These are phyloP conservation scores for Barbatosphaeria neglecta DNA, from an alignment of 495 filamentous ascomycete species.

Conservation along the genomic window DNA sequence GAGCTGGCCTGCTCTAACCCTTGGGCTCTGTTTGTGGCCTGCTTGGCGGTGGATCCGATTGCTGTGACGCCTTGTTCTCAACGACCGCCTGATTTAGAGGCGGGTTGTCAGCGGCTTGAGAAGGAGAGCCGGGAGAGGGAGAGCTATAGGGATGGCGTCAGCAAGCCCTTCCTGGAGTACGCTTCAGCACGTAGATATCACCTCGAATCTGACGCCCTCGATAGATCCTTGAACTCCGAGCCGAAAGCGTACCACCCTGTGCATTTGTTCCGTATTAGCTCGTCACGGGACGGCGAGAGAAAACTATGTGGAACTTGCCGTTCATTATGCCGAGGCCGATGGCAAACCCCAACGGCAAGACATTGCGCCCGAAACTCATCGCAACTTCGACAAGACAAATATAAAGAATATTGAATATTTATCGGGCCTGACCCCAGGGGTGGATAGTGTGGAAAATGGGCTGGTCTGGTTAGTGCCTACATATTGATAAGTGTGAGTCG, in stretches of 20 bases:
- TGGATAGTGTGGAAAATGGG: too few relatives aligned
- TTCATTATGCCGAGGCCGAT: constrained; percentile 16
- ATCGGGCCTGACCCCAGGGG: too few relatives aligned
- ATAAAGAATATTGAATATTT: not conserved
- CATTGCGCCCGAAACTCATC: constrained; percentile 15
- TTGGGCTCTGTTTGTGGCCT: not conserved
- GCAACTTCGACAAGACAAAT: not conserved
- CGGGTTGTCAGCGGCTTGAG: too few relatives aligned
- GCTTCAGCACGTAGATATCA: not conserved
- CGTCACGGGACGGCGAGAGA: not conserved
- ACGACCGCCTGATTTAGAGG: too few relatives aligned
- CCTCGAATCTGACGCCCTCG: not conserved
- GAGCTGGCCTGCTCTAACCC: not conserved
- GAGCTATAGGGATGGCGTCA: too few relatives aligned
- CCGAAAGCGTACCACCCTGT: constrained; percentile 14
- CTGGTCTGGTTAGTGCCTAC: too few relatives aligned
- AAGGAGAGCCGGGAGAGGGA: not conserved
- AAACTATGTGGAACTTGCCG: not conserved
- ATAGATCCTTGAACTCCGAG: constrained; percentile 3
- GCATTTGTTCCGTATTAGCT: not conserved
- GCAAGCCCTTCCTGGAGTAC: too few relatives aligned
- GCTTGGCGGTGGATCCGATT: constrained; percentile 1
- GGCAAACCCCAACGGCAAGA: constrained; percentile 13
- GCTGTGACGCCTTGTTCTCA: too few relatives aligned
- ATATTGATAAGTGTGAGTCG: too few relatives aligned